Conservation (phyloP, 176 grass and related monocot genomes). For the Poa pratensis region DNA sequence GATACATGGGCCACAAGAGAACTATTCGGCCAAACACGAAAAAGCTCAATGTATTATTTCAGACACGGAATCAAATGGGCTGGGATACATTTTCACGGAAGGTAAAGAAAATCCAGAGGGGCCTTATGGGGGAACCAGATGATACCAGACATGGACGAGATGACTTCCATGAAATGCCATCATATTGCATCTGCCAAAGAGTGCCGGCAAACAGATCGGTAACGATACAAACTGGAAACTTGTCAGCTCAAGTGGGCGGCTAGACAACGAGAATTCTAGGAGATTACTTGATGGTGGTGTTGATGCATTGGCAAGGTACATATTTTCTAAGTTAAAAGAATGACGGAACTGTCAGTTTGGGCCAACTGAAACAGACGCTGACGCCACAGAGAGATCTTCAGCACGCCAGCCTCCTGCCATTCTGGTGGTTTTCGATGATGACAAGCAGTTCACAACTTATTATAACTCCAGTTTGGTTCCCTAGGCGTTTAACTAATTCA, state of each 20-base stretch:
- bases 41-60: slow-evolving; percentile 74
- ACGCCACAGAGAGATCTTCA: background rate
- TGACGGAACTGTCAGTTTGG: background rate
- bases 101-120: slow-evolving; percentile 69
- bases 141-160: slow-evolving; percentile 72
- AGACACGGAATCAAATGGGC: slow-evolving; percentile 58
- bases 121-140: slow-evolving; percentile 82
- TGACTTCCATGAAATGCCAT: slow-evolving; percentile 93
- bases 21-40: slow-evolving; percentile 87
- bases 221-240: background rate
- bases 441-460: background rate
- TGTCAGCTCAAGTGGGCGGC: background rate
- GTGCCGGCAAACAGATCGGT: slow-evolving; percentile 38
- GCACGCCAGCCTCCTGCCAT: background rate
- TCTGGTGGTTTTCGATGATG: background rate
- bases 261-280: background rate
- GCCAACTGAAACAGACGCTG: background rate
- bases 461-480: background rate
- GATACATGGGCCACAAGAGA: slow-evolving; percentile 94
- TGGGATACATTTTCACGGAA: slow-evolving; percentile 65
- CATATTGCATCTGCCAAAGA: slow-evolving; percentile 75
- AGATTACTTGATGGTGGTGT: background rate
- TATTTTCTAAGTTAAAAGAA: slow-evolving; percentile 11
- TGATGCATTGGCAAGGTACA: background rate
- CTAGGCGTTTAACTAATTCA: background rate